These are phyloP conservation scores for Tolypocladium album DNA, from an alignment of 2,329 filamentous ascomycete species.

Conservation along the genomic window DNA sequence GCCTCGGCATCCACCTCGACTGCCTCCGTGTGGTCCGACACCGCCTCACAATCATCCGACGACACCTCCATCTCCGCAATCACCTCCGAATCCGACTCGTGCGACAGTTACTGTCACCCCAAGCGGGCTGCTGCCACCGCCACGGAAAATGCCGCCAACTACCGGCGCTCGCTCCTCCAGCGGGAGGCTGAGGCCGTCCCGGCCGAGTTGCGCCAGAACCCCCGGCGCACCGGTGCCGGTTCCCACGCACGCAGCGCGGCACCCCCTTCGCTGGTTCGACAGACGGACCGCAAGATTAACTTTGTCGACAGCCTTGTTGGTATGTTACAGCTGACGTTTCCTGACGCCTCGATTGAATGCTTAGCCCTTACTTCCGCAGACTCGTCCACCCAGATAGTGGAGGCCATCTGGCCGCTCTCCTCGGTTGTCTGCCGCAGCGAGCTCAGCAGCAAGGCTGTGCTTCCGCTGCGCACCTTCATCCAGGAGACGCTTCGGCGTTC, in stretches of 20 bases:
- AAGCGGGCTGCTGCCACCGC: slow-evolving; percentile 9
- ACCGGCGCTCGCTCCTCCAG: slow-evolving; percentile 12
- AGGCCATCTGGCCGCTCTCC: slow-evolving; percentile 92
- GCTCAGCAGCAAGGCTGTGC: slow-evolving; percentile 61
- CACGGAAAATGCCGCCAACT: slow-evolving; percentile 11
- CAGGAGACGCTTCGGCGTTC: slow-evolving; percentile 94
- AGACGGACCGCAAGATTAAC: slow-evolving; percentile 84
- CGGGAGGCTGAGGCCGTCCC: slow-evolving; percentile 37
- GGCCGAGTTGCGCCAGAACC: slow-evolving; percentile 53
- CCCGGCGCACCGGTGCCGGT: slow-evolving; percentile 45
- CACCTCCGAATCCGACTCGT: slow-evolving; percentile 43
- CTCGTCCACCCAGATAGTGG: slow-evolving; percentile 93
- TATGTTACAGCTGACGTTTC: slow-evolving; percentile 46
- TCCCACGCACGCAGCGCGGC: slow-evolving; percentile 44
- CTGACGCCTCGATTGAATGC: slow-evolving; percentile 10
- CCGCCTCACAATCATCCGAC: slow-evolving; percentile 58
- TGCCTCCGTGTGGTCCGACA: slow-evolving; percentile 68
- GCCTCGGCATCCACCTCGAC: slow-evolving; percentile 68
- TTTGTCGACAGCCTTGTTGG: slow-evolving; percentile 97
- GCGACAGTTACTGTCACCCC: slow-evolving; percentile 30
- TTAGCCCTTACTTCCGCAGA: slow-evolving; percentile 46
- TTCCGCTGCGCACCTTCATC: slow-evolving; percentile 90
- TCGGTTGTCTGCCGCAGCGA: slow-evolving; percentile 68
- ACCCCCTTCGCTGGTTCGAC: slow-evolving; percentile 69
- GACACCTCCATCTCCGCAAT: slow-evolving; percentile 54